Percentiles rank a stretch among this genome's conserved stretches.
Evolutionary conservation across 2,329 filamentous ascomycete species (phyloP).

Genomic region (Cladosporium sp.): DNA sequence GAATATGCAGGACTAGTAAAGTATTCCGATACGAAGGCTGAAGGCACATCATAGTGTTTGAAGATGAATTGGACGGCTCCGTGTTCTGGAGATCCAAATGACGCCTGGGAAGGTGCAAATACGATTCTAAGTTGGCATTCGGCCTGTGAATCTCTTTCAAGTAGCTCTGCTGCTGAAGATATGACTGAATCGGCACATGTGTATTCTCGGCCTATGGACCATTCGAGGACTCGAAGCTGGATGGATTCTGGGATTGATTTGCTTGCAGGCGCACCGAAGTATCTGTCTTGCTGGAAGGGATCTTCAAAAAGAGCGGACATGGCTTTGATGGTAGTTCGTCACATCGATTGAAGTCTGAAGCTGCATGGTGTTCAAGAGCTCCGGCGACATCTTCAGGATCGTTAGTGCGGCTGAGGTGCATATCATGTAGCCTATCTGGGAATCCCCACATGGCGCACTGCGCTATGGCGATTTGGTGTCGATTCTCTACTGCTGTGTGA

Average conservation of each 20-base stretch:
- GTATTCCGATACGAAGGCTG: not conserved
- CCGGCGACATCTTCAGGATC: too few species aligned
- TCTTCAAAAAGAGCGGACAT: not conserved
- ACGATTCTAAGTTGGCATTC: not conserved
- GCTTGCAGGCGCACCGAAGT: not conserved
- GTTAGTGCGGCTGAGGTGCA: too few species aligned
- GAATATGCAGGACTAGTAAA: conserved; percentile 1
- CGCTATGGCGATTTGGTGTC: too few species aligned
- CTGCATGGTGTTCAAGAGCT: too few species aligned
- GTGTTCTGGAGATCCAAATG: not conserved
- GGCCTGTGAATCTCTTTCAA: not conserved
- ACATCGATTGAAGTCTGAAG: too few species aligned
- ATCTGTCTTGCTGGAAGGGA: not conserved
- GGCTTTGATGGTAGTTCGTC: too few species aligned
- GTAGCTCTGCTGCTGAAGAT: not conserved
- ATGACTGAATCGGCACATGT: not conserved
- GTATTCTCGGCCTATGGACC: not conserved
- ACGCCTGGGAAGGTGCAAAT: not conserved
- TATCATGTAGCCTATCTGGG: too few species aligned
- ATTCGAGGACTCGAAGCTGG: not conserved
- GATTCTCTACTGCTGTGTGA: too few species aligned
- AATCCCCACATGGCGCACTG: too few species aligned
- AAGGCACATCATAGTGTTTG: not conserved
- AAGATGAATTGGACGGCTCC: not conserved
- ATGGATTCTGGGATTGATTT: not conserved